phyloP scores from a whole-genome alignment of 208 protist species.

The Endotrypanum monterogeii region DNA sequence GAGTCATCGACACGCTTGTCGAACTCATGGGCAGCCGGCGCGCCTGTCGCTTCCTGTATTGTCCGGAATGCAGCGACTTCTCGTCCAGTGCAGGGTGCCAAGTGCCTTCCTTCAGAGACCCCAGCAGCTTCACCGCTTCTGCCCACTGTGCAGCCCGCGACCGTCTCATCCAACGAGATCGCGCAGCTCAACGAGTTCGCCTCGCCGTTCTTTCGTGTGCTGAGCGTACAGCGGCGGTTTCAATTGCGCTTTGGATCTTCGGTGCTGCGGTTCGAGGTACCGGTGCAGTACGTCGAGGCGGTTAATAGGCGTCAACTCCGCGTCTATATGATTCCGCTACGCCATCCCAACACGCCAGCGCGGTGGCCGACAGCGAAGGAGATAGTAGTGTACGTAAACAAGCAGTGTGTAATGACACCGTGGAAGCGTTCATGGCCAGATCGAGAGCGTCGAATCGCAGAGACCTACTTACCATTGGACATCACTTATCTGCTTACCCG shows the following conservation, averaged over 20 bases:
- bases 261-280: constrained; percentile 66
- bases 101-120: not conserved
- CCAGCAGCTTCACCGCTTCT: not conserved
- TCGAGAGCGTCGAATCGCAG: constrained; percentile 54
- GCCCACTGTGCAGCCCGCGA: not conserved
- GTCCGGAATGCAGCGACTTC: constrained; percentile 11
- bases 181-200: constrained; percentile 47
- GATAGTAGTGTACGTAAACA: constrained; percentile 78
- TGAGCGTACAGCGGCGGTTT: constrained; percentile 53
- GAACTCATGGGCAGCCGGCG: constrained; percentile 6
- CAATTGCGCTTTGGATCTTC: constrained; percentile 71
- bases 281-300: constrained; percentile 52
- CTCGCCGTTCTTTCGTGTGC: constrained; percentile 68
- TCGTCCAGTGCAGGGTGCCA: not conserved
- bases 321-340: constrained; percentile 63
- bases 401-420: constrained; percentile 56
- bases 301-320: constrained; percentile 62
- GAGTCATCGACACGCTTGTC: not conserved
- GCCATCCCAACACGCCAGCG: constrained; percentile 53
- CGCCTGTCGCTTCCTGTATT: not conserved
- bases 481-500: constrained; percentile 66
- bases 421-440: constrained; percentile 85
- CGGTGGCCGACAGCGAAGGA: constrained; percentile 76
- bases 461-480: constrained; percentile 78
- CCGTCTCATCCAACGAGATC: constrained; percentile 30